phyloP scores from a whole-genome alignment of 2,329 filamentous ascomycete species.

The Claviceps fusiformis region DNA sequence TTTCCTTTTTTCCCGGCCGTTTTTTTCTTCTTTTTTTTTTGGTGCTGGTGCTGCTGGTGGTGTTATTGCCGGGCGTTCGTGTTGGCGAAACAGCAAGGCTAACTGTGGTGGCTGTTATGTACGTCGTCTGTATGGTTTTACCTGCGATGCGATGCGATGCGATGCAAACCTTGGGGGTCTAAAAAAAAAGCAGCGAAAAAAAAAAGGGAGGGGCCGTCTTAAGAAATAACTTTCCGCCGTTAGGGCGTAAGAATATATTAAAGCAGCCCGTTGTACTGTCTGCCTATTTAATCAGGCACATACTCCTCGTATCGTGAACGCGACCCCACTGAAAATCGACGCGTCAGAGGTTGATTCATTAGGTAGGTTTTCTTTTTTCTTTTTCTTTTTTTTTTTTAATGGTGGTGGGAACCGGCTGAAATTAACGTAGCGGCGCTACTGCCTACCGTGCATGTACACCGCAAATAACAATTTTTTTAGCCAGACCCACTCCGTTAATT shows the following conservation, averaged over 20 bases:
- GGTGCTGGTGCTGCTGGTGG: too few relatives aligned
- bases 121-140: neutral
- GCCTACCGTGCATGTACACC: neutral
- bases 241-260: neutral
- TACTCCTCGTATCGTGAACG: neutral
- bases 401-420: neutral
- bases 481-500: neutral
- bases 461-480: neutral
- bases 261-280: neutral
- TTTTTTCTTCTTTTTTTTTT: too few relatives aligned
- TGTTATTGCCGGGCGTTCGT: neutral
- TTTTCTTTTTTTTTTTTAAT: neutral
- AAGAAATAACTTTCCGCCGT: neutral
- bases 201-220: neutral
- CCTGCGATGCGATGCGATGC: neutral
- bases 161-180: neutral
- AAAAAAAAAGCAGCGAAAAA: neutral
- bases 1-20: neutral
- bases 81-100: neutral
- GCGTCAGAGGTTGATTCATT: neutral
- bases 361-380: too few relatives aligned
- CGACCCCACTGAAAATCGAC: neutral
- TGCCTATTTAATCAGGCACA: conserved; percentile 1
- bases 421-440: neutral
- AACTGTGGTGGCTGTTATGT: neutral